phyloP scores from a whole-genome alignment of 768 basidiomycete species.

The Rhodotorula sphaerocarpa region DNA sequence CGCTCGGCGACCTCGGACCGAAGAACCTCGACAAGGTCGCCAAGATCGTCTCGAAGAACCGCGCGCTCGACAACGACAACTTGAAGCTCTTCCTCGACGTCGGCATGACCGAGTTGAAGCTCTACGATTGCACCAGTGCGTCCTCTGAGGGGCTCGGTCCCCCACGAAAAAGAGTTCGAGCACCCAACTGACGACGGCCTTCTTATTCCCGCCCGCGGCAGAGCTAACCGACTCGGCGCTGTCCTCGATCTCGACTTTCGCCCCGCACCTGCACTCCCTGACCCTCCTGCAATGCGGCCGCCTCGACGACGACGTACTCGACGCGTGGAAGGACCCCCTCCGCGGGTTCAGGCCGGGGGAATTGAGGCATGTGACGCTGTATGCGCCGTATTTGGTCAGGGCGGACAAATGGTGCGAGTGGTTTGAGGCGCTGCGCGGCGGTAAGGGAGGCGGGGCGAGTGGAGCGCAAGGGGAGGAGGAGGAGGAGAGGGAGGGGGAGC shows the following conservation, averaged over 20 bases:
- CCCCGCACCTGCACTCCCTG: constrained; percentile 70
- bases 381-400: constrained; percentile 56
- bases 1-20: constrained; percentile 61
- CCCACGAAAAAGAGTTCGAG: neutral
- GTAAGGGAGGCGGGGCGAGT: constrained; percentile 49
- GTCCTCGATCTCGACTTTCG: constrained; percentile 63
- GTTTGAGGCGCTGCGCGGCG: constrained; percentile 45
- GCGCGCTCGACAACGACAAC: constrained; percentile 63
- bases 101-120: constrained; percentile 56
- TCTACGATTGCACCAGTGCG: constrained; percentile 88
- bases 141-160: neutral
- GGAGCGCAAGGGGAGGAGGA: neutral
- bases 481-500: constrained; percentile 49
- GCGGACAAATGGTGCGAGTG: constrained; percentile 65
- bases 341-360: constrained; percentile 55
- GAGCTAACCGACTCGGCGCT: constrained; percentile 64
- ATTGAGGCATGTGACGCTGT: constrained; percentile 65
- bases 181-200: neutral
- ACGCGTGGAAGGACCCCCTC: constrained; percentile 17
- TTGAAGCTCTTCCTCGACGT: constrained; percentile 74
- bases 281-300: constrained; percentile 80
- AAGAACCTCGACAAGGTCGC: constrained; percentile 77
- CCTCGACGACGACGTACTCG: constrained; percentile 57
- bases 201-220: constrained; percentile 45
- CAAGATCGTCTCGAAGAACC: constrained; percentile 41